Evolutionary conservation across 805 yeast species (phyloP).

Genomic region (Ogataea chonburiensis): DNA sequence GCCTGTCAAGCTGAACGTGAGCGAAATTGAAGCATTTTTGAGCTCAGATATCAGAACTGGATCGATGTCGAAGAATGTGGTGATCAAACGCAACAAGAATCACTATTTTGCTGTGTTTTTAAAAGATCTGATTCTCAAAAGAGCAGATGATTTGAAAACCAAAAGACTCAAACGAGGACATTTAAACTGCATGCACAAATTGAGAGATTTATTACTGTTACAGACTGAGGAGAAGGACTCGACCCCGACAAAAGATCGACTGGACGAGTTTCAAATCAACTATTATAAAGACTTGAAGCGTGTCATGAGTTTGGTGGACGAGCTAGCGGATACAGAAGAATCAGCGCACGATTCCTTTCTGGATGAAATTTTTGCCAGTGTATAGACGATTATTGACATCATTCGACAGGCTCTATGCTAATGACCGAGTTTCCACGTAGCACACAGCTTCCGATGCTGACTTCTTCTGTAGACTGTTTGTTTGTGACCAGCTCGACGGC

Average conservation of each 20-base stretch:
- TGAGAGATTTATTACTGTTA: slow-evolving; percentile 13
- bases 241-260: neutral
- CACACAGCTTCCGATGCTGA: slow-evolving; percentile 37
- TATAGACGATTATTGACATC: slow-evolving; percentile 2
- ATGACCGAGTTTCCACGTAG: slow-evolving; percentile 55
- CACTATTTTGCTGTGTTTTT: slow-evolving; percentile 29
- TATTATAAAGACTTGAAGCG: slow-evolving; percentile 19
- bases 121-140: slow-evolving; percentile 24
- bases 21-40: slow-evolving; percentile 22
- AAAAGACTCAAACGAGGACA: slow-evolving; percentile 28
- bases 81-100: slow-evolving; percentile 27
- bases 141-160: slow-evolving; percentile 19
- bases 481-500: slow-evolving; percentile 20
- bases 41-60: slow-evolving; percentile 27
- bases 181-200: slow-evolving; percentile 21
- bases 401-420: slow-evolving; percentile 43
- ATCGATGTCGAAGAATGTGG: slow-evolving; percentile 26
- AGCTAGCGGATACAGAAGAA: slow-evolving; percentile 10
- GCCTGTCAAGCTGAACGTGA: slow-evolving; percentile 22
- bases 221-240: slow-evolving; percentile 10
- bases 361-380: slow-evolving; percentile 7
- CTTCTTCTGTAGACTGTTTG: slow-evolving; percentile 17
- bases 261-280: slow-evolving; percentile 24
- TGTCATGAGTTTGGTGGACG: slow-evolving; percentile 13
- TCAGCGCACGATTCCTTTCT: slow-evolving; percentile 8